Evolutionary conservation across 352 stramenopile species (phyloP), one percentile per base, ranked within the genome.

Genomic region (Albugo laibachii): DNA sequence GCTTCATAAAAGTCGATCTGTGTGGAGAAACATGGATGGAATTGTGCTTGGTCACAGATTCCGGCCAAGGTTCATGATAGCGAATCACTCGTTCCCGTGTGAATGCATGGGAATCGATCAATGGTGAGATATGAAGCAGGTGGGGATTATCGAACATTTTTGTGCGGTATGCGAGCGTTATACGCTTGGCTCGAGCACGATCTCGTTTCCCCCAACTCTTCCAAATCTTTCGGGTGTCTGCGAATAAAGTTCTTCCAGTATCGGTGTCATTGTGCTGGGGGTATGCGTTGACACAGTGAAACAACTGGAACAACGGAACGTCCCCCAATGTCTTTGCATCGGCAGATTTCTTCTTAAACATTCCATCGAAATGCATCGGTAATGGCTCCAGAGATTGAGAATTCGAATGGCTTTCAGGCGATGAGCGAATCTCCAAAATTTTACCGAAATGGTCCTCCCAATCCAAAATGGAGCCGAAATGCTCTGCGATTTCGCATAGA

Each of bases 271-370:
- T 34, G n/a, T 10, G 36, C 11, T 21, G 13, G 15, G 47, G 47
- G 36, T 52, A 52, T 19, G 47, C 27, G 39, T 47, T 31, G 19
- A 52, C 15, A 36, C 47, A 52, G 14, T 52, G 47, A 42, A 52
- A 52, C 21, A 52, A 35, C 47, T 52, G 47, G 36, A 41, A 52
- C n/a, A 52, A 31, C 34, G 47, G 37, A 2, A 52, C 47, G 19
- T 52, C 47, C 27, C 47, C 47, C 39, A 52, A 42, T n/a, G 37
- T 31, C 27, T 35, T 21, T 31, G 27, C 16, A 36, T 47, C 47
- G n/a, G 5, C 16, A 18, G 34, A 42, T 31, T 45, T 52, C 27
- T 41, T 41, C 36, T 52, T 52, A 34, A 47, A 52, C 47, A 52
- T 46, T 34, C 47, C 47, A 36, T 52, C 47, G 36, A 40, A 52